Conservation (phyloP, 768 basidiomycete genomes). For the Guyanaporus albipodus region DNA sequence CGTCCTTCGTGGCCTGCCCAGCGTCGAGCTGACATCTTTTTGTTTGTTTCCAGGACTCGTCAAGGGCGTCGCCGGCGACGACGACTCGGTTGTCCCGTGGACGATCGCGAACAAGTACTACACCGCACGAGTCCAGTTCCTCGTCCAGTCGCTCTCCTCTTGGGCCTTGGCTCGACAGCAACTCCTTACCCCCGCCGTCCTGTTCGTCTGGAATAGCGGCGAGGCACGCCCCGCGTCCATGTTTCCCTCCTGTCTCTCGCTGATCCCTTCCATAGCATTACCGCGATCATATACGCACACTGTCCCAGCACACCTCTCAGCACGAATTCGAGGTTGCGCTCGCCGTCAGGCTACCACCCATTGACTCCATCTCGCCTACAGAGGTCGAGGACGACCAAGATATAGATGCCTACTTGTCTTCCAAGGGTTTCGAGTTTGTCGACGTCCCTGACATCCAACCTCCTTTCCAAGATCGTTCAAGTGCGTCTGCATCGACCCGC, state of each 20-base stretch:
- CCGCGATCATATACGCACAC: conserved; percentile 47
- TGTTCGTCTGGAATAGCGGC: conserved; percentile 67
- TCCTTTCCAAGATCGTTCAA: conserved; percentile 9
- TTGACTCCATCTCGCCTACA: conserved; percentile 13
- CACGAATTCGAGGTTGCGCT: conserved; percentile 69
- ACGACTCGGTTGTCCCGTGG: conserved; percentile 50
- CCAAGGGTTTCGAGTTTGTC: conserved; percentile 74
- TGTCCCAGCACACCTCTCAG: conserved; percentile 45
- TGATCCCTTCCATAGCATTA: conserved; percentile 44
- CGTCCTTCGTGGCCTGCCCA: not conserved
- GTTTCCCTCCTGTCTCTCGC: not conserved
- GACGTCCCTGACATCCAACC: conserved; percentile 33
- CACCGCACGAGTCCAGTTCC: conserved; percentile 69
- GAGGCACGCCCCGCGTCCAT: conserved; percentile 44
- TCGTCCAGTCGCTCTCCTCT: conserved; percentile 44
- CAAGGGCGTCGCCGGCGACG: conserved; percentile 18
- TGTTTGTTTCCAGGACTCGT: conserved; percentile 28
- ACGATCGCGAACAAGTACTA: conserved; percentile 81
- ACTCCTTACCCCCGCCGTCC: conserved; percentile 53
- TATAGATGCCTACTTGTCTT: conserved; percentile 63
- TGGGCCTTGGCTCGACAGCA: conserved; percentile 40
- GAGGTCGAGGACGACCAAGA: conserved; percentile 47
- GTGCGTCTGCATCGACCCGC: conserved; percentile 8
- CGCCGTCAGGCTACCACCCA: conserved; percentile 51
- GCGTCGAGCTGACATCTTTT: conserved; percentile 21